Evolutionary conservation across 495 filamentous ascomycete genomes (phyloP), one percentile per base, ranked within the genome.

Genomic region (Penicillium turbatum): DNA sequence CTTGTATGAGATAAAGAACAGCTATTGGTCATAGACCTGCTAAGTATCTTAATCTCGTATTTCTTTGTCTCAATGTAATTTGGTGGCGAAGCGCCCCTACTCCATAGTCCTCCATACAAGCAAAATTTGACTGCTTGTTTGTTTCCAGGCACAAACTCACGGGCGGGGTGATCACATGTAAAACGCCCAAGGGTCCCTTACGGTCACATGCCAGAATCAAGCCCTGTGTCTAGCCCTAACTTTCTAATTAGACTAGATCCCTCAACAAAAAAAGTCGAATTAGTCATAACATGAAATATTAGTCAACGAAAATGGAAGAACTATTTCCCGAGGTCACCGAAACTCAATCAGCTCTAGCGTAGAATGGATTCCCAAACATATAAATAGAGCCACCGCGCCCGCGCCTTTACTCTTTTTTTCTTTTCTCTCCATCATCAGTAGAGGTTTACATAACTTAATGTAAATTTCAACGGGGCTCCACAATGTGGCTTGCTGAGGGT

Each of bases 361-460:
- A 7, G 5, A 19, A 40, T 31, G 16, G 48, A 35, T 15, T 13
- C 36, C 29, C 40, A 43, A 13, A 37, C 26, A 2, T 34, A 48
- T 74, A 74, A 57, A 72, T 60, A 68, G 30, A 42, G 35, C 29
- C 17, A 4, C n/a, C 36, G 9, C 49, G 6, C 49, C 41, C 55
- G 34, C 30, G 36, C 10, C 27, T 45, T 62, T 56, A 43, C 46
- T 65, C 58, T 54, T 63, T 65, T 69, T 73, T 65, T 64, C 59
- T 65, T 65, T 53, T 63, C 70, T 73, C 65, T 61, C 41, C 61
- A 77, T 77, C 74, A 77, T 77, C 74, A 77, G 74, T 76, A 76
- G 73, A 62, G 73, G 73, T 76, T 76, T 76, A 76, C 73, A 67
- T 71, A 70, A 58, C 61, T 51, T 62, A 62, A 72, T 63, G 73